Evolutionary conservation across 441 rosid species (phyloP).

Genomic region (Euphorbia celastroides): DNA sequence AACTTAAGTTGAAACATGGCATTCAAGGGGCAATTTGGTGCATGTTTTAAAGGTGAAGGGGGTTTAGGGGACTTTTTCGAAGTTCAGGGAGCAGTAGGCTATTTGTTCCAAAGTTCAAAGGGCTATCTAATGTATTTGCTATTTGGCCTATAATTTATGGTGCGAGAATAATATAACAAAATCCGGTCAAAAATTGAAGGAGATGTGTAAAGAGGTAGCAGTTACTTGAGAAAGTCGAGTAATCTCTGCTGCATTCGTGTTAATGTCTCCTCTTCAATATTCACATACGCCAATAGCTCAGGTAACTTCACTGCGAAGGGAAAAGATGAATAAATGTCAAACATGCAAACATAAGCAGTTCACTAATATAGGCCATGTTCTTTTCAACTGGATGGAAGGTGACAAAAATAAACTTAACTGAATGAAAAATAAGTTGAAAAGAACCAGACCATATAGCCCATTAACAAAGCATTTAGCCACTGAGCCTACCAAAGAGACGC

Average conservation of each 20-base stretch:
- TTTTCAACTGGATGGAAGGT: too few species aligned
- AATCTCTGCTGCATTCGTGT: constrained; percentile 76
- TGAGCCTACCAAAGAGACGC: constrained; percentile 79
- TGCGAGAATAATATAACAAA: not conserved
- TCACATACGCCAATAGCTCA: constrained; percentile 73
- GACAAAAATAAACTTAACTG: too few species aligned
- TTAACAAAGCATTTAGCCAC: constrained; percentile 2
- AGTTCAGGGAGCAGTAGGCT: too few species aligned
- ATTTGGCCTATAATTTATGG: not conserved
- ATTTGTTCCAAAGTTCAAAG: too few species aligned
- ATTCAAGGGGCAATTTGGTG: too few species aligned
- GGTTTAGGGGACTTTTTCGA: too few species aligned
- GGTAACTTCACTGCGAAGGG: constrained; percentile 84
- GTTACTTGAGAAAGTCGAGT: constrained; percentile 84
- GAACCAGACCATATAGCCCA: too few species aligned
- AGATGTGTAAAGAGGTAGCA: constrained; percentile 6
- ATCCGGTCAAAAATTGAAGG: not conserved
- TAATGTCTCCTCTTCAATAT: constrained; percentile 91
- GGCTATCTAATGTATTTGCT: too few species aligned
- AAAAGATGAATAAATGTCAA: not conserved
- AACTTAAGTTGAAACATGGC: too few species aligned
- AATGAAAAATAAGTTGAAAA: too few species aligned
- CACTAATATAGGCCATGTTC: too few species aligned
- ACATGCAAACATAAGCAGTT: not conserved
- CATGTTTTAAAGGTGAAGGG: too few species aligned